Evolutionary conservation across 805 yeast genomes (phyloP).

Genomic region (Wickerhamiella occidentalis): DNA sequence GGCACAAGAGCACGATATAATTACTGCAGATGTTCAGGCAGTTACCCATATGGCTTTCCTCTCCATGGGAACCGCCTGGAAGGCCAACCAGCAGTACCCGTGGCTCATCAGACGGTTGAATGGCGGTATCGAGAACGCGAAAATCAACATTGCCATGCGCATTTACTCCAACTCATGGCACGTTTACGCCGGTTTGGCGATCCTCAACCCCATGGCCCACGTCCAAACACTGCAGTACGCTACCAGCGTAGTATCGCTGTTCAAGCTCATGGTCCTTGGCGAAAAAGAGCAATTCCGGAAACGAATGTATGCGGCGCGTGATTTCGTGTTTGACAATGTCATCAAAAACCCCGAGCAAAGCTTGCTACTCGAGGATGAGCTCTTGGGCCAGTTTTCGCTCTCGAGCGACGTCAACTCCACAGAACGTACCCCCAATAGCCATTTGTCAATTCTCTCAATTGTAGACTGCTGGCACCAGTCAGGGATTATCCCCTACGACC

Average conservation of each 20-base stretch:
- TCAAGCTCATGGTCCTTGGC: constrained; percentile 68
- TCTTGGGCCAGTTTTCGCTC: constrained; percentile 69
- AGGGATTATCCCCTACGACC: constrained; percentile 87
- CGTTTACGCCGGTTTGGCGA: constrained; percentile 94
- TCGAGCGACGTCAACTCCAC: constrained; percentile 47
- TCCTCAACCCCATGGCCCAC: constrained; percentile 90
- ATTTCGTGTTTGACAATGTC: constrained; percentile 63
- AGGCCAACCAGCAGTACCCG: constrained; percentile 66
- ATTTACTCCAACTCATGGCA: constrained; percentile 94
- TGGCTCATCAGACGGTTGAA: constrained; percentile 77
- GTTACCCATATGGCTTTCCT: constrained; percentile 96
- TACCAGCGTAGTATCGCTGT: constrained; percentile 67
- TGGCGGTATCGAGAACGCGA: constrained; percentile 94
- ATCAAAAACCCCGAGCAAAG: constrained; percentile 37
- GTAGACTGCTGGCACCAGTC: constrained; percentile 87
- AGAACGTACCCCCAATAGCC: constrained; percentile 62
- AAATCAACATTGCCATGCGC: constrained; percentile 81
- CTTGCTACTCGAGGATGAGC: constrained; percentile 60
- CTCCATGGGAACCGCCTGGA: constrained; percentile 97
- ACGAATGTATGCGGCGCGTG: constrained; percentile 54
- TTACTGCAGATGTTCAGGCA: constrained; percentile 97
- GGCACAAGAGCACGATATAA: constrained; percentile 83
- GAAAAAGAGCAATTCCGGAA: constrained; percentile 43
- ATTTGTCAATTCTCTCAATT: constrained; percentile 74
- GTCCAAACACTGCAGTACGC: constrained; percentile 84